These are phyloP conservation scores for Schizochytrium sp. DNA, from an alignment of 108 stramenopile species.

Conservation along the genomic window DNA sequence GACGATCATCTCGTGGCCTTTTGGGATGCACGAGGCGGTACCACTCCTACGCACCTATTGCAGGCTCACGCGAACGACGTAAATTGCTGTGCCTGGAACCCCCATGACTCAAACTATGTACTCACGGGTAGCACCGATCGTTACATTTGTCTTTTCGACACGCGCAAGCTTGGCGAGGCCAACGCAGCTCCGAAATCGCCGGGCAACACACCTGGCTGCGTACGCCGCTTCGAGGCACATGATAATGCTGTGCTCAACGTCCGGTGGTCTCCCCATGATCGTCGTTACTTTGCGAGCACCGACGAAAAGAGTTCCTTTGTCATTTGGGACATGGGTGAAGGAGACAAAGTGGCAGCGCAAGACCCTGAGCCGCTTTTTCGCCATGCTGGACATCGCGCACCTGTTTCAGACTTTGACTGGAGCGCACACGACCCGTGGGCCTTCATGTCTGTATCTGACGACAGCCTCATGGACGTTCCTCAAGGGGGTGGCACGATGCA, in stretches of 20 bases:
- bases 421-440: not conserved
- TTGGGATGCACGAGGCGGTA: not conserved
- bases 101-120: not conserved
- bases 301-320: not conserved
- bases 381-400: not conserved
- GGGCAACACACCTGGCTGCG: not conserved
- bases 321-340: not conserved
- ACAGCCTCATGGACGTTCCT: not conserved
- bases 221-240: not conserved
- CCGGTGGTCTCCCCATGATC: not conserved
- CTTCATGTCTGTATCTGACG: not conserved
- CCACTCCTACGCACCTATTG: not conserved
- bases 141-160: not conserved
- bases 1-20: not conserved
- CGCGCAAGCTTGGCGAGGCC: not conserved
- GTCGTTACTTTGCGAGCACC: not conserved
- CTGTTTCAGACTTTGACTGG: not conserved
- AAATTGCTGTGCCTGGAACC: not conserved
- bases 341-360: not conserved
- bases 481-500: not conserved
- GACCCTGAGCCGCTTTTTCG: not conserved
- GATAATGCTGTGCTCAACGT: not conserved
- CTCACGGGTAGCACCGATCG: not conserved
- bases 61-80: not conserved
- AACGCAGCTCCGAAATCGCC: not conserved